phyloP scores from a whole-genome alignment of 176 grass and related monocot species.

The Phoenix dactylifera region DNA sequence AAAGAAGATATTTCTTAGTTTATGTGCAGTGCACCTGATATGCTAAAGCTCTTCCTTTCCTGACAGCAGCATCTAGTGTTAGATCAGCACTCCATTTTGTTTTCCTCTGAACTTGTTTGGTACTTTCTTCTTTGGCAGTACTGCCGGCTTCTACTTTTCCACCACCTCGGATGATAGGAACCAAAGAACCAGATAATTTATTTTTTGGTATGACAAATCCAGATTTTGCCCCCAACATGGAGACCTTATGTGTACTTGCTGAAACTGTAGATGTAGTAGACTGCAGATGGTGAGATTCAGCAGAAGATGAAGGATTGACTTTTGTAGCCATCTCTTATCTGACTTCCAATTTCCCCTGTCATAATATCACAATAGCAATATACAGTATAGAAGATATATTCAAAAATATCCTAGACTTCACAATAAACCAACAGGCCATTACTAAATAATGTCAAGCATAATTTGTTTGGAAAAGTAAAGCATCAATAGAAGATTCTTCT shows the following conservation, averaged over 20 bases:
- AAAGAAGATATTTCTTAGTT: neutral
- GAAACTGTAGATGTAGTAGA: constrained; percentile 10
- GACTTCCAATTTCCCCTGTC: neutral
- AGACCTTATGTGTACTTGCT: constrained; percentile 31
- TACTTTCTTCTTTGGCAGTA: constrained; percentile 31
- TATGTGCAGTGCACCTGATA: constrained; percentile 49
- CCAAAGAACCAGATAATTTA: constrained; percentile 75
- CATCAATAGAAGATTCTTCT: no score
- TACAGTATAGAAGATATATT: no score
- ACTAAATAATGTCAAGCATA: no score
- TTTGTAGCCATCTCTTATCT: constrained; percentile 44
- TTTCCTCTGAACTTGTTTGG: constrained; percentile 52
- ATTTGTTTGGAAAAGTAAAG: no score
- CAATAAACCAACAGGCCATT: no score
- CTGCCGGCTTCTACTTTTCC: constrained; percentile 36
- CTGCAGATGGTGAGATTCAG: constrained; percentile 20
- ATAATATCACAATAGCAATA: neutral
- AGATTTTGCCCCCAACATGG: constrained; percentile 66
- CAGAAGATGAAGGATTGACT: constrained; percentile 29
- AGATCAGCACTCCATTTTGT: constrained; percentile 71
- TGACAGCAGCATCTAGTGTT: constrained; percentile 40
- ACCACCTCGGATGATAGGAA: constrained; percentile 24
- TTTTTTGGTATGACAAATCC: constrained; percentile 97
- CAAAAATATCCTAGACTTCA: no score
- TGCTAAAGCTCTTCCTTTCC: constrained; percentile 54